Base-by-base conservation (phyloP, 176 grass and related monocot species). In the Leersia perrieri region DNA sequence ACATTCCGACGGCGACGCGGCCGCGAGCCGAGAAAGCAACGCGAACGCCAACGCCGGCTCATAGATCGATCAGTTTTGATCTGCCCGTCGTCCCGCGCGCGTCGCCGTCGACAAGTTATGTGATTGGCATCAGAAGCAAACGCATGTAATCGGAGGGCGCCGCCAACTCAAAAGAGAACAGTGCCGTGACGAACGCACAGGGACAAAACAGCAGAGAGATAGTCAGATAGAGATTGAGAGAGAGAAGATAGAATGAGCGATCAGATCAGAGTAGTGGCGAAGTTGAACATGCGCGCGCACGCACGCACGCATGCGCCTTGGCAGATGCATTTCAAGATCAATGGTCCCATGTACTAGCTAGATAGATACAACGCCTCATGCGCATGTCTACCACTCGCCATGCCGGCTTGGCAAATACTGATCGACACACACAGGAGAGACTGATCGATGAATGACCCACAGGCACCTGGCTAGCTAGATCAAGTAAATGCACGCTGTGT, bases 1-100 rank as follows among this genome's bases (percentile, higher is more conserved):
- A 1, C 82, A 10, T 81, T 81, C 64, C 30, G 71, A 85, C 33
- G 58, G 60, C 10, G 82, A 89, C 82, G 9, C 42, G 41, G 2
- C 38, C 2, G 63, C 2, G 63, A 64, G 5, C 67, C 80, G 61
- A 12, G 75, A 88, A 14, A 42, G 60, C 66, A 10, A 81, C 76
- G 45, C 9, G 34, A 15, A 33, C 76, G 45, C 9, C 45, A 15
- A 33, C 30, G 30, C 32, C 30, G 51, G 57, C 49, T 20, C 47
- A 53, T 2, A n/a, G 72, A 68, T 72, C 72, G 23, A n/a, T 68
- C 33, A n/a, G n/a, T n/a, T 51, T 44, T 11, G 35, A 14, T 22
- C 49, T 16, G 15, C 1, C 44, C 3, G 45, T 16, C 45, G 45
- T 3, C 15, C 45, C 15, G 44, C 44, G 44, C 35, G 64, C 14